Conservation (phyloP, 441 rosid genomes). For the Syzygium syzygioides region DNA sequence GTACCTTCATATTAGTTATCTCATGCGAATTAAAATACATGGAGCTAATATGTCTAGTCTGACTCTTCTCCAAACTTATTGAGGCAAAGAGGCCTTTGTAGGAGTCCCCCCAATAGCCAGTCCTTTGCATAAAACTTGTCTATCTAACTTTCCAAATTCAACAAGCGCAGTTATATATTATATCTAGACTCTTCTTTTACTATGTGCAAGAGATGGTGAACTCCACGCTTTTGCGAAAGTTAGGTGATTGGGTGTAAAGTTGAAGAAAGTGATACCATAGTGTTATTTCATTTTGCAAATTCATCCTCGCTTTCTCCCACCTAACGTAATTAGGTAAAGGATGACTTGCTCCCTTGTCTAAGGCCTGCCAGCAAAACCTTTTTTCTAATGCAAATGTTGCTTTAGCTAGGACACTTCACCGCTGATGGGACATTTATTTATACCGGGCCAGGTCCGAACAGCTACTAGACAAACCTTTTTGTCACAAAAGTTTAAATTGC, state of each 20-base stretch:
- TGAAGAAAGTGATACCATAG: neutral
- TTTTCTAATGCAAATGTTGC: neutral
- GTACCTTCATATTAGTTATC: neutral
- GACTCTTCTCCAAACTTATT: neutral
- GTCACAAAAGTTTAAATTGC: neutral
- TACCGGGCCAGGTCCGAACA: neutral
- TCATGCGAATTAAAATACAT: too few species aligned
- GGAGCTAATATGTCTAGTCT: neutral
- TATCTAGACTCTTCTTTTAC: too few species aligned
- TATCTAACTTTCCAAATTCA: neutral
- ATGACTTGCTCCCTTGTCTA: neutral
- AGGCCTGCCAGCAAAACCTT: neutral
- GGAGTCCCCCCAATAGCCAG: neutral
- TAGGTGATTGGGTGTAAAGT: neutral
- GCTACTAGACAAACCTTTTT: neutral
- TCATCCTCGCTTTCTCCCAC: neutral
- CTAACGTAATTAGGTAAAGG: too few species aligned
- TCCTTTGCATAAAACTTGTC: neutral
- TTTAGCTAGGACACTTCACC: neutral
- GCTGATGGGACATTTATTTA: neutral
- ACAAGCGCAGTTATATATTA: too few species aligned
- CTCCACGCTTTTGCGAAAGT: neutral
- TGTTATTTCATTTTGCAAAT: neutral
- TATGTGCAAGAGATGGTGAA: too few species aligned
- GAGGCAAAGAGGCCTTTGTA: neutral